Percentiles rank a stretch among this genome's conserved stretches.
These are phyloP conservation scores for Collybiopsis confluens DNA, from an alignment of 768 basidiomycete species.

Conservation along the genomic window DNA sequence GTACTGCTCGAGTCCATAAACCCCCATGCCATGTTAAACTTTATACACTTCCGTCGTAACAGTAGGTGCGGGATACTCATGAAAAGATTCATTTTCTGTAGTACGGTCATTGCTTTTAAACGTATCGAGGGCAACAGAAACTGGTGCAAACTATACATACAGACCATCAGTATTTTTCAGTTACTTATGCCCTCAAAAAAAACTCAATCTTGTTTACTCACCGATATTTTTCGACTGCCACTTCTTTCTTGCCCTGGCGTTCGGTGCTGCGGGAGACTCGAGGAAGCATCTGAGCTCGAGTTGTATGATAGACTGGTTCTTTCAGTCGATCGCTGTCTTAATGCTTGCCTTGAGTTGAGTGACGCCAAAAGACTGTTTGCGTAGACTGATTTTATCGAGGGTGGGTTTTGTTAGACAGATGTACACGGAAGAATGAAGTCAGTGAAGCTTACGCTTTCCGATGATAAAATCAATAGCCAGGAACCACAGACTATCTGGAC, in stretches of 20 bases:
- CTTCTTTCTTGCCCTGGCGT: background rate
- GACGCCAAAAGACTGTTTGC: slow-evolving; percentile 43
- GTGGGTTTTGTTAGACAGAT: background rate
- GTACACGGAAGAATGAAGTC: background rate
- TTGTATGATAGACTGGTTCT: background rate
- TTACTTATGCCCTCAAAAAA: no score
- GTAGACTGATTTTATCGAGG: slow-evolving; percentile 28
- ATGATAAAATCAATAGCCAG: slow-evolving; percentile 36
- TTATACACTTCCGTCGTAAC: no score
- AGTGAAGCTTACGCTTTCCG: slow-evolving; percentile 34
- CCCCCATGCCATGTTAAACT: no score
- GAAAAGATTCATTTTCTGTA: no score
- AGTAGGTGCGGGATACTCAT: no score
- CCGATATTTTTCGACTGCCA: background rate
- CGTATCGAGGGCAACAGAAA: background rate
- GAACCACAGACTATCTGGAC: slow-evolving; percentile 19
- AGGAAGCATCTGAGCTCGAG: background rate
- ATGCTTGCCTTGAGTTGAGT: slow-evolving; percentile 31
- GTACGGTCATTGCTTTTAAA: background rate
- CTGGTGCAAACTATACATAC: background rate
- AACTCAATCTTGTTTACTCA: no score
- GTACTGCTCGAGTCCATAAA: no score
- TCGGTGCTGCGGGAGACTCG: background rate
- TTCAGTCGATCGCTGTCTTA: slow-evolving; percentile 18
- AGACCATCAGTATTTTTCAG: background rate